Evolutionary conservation across 805 yeast genomes (phyloP), one percentile per base, ranked within the genome.

Genomic region (Candida ipomoeae): DNA sequence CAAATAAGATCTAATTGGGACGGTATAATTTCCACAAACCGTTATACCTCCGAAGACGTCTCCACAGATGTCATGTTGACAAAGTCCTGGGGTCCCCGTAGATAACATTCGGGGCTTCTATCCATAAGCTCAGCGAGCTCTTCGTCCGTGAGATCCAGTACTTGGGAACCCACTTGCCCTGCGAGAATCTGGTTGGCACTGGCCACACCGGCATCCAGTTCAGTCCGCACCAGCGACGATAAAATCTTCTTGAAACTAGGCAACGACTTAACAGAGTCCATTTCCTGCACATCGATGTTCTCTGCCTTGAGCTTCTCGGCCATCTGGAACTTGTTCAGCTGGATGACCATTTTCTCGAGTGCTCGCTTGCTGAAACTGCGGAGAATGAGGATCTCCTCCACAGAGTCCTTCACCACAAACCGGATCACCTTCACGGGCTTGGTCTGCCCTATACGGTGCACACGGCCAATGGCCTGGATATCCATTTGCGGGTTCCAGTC

Each of bases 401-500:
- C 80, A 0, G 97, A 88, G 57, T 87, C 82, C 36, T 81, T 79
- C 8, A 88, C 78, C 15, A 90, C 84, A 21, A 94, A 75, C 53
- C 98, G 77, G 63, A 85, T 89, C 1, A 92, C 80, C 20, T 88
- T 74, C 4, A 91, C 96, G 1, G 97, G 97, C 48, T 79, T 82
- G 1, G 72, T 76, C 65, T 92, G 99, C 0, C 98, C 98, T 48
- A 94, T 89, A 62, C 99, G 75, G 64, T 92, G 98, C 11, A 87
- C 95, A 48, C 99, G 76, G 60, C 91, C 98, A 82, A 92, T 92
- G 0, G 98, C 98, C 65, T 92, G 99, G 46, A 90, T 71, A 67
- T 92, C 98, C 54, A 89, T 95, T 62, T 92, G 97, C 0, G 98
- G 99, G 61, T 92, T 92, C 96, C 97, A 92, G 63, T 92, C 99